Evolutionary conservation across 2,329 filamentous ascomycete genomes (phyloP).

Genomic region (Aspergillus fumigatus): DNA sequence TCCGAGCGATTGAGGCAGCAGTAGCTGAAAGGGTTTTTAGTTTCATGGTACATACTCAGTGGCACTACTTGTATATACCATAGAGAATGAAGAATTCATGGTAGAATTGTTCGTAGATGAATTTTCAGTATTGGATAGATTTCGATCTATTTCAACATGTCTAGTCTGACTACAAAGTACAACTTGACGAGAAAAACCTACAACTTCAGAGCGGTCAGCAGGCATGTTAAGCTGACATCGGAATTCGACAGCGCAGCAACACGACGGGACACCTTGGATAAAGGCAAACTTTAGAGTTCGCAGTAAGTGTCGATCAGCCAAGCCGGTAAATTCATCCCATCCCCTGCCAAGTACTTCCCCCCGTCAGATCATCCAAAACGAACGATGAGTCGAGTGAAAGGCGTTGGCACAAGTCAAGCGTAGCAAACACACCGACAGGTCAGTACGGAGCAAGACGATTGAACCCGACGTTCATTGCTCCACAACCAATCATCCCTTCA

Average conservation of each 20-base stretch:
- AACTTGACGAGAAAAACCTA: neutral
- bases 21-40: neutral
- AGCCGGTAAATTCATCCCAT: constrained; percentile 43
- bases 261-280: constrained; percentile 9
- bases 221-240: neutral
- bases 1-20: neutral
- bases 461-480: constrained; percentile 27
- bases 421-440: constrained; percentile 18
- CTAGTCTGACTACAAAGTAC: neutral
- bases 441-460: constrained; percentile 17
- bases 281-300: constrained; percentile 4
- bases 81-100: neutral
- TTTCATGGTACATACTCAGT: neutral
- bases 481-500: constrained; percentile 43
- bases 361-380: constrained; percentile 35
- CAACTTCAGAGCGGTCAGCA: neutral
- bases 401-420: constrained; percentile 34
- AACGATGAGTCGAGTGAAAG: constrained; percentile 24
- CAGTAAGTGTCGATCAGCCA: constrained; percentile 28
- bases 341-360: constrained; percentile 31
- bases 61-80: neutral
- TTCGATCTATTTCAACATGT: neutral
- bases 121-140: neutral
- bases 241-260: neutral
- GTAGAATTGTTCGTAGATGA: neutral